Base-by-base conservation (phyloP, 2,329 filamentous ascomycete genomes). In the Epichloe sylvatica region DNA sequence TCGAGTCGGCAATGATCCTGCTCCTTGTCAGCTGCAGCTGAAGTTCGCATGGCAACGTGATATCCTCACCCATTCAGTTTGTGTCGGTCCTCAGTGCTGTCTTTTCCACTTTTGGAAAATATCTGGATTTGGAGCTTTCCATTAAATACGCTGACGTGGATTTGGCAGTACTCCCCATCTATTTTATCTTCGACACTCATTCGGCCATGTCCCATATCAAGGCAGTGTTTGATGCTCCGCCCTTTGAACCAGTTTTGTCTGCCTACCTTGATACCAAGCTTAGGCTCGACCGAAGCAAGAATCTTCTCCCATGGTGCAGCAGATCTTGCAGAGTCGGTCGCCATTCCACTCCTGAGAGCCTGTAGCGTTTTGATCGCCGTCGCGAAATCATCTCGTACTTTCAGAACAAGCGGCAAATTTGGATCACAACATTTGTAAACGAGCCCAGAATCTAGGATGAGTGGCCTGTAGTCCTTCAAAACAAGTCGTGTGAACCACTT, bases 71-170 rank as follows among this genome's bases (percentile, higher is more conserved):
- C 60, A 54, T 85, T 80, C 21, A 94, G 64, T 1, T 69, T 71
- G 11, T 64, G 57, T 35, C 84, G 77, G 62, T 94, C 89, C 47
- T 68, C 61, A 0, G 88, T 95, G 42, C 88, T 91, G 56, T 95
- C 86, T 61, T 92, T 94, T 51, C 89, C 87, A 58, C 87, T 92
- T 62, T 95, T 96, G 9, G 88, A 94, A 61, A 92, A 95, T 33
- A 95, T 91, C 54, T 84, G 82, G 30, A 94, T 79, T 45, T 72
- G 76, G 1, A 74, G 60, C 1, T 51, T 61, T 15, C 68, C 67
- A 46, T 76, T 78, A 8, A 69, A 69, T 6, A 86, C 67, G 59
- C 94, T 80, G 38, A 95, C 70, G 58, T 95, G 89, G 33, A 95
- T 80, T 62, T 95, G 89, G 57, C 86, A 94, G 56, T 92, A 95